Percentiles rank a stretch among this genome's conserved stretches.
Conservation (phyloP, 2,329 filamentous ascomycete species). For the Truncatella angustata region DNA sequence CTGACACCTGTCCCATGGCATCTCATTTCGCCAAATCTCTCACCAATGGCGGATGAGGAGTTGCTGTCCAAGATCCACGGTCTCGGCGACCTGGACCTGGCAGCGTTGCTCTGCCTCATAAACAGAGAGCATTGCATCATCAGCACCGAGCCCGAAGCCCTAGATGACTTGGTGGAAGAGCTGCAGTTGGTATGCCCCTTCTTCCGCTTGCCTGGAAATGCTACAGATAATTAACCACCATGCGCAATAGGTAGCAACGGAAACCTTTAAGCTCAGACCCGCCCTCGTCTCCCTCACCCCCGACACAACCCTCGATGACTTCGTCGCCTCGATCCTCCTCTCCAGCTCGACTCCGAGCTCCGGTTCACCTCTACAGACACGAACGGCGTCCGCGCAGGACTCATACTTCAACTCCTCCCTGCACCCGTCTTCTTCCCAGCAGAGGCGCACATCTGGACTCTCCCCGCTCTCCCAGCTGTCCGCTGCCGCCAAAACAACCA, state of each 20-base stretch:
- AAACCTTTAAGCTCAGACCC: conserved; percentile 71
- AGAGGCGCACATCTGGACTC: conserved; percentile 24
- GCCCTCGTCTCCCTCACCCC: conserved; percentile 71
- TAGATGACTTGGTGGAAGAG: conserved; percentile 72
- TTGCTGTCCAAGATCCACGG: conserved; percentile 70
- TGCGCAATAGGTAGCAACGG: conserved; percentile 63
- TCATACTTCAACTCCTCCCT: conserved; percentile 17
- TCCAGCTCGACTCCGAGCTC: conserved; percentile 22
- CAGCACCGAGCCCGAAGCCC: conserved; percentile 61
- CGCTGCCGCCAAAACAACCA: not conserved
- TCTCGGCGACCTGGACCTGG: conserved; percentile 85
- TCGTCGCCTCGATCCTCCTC: conserved; percentile 64
- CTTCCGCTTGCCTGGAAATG: no score
- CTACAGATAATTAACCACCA: no score
- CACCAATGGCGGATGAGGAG: conserved; percentile 58
- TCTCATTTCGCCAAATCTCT: conserved; percentile 11
- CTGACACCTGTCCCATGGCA: conserved; percentile 8
- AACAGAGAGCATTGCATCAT: conserved; percentile 86
- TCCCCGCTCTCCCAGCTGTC: conserved; percentile 8
- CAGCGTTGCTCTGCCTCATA: conserved; percentile 76
- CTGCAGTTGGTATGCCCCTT: conserved; percentile 61
- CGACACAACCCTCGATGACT: conserved; percentile 76
- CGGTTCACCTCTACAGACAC: conserved; percentile 22
- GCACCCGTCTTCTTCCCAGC: conserved; percentile 11
- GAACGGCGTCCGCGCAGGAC: conserved; percentile 13